phyloP scores from a whole-genome alignment of 177 flowering plant species.

The Vitis hybrid region DNA sequence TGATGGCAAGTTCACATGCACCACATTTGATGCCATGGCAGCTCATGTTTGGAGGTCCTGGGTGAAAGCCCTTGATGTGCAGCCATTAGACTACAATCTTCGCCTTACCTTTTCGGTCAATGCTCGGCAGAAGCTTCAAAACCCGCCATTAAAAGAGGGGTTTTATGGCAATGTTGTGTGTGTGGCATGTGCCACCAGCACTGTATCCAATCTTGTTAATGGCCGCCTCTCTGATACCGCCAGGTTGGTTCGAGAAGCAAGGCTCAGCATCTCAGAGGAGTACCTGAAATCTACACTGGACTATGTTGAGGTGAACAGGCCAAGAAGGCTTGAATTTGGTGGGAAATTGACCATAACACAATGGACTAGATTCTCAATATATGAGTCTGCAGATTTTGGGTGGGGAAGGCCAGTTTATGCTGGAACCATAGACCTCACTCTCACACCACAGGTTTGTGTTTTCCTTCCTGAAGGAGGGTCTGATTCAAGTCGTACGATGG shows the following conservation, averaged over 20 bases:
- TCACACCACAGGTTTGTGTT: conserved; percentile 88
- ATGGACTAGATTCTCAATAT: conserved; percentile 83
- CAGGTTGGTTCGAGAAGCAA: conserved; percentile 51
- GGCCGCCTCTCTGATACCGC: conserved; percentile 38
- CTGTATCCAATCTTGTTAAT: conserved; percentile 42
- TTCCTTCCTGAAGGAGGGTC: conserved; percentile 60
- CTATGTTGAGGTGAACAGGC: conserved; percentile 63
- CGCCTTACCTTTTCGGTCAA: conserved; percentile 77
- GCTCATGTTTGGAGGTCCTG: conserved; percentile 90
- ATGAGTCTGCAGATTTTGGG: conserved; percentile 82
- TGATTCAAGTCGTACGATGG: conserved; percentile 33
- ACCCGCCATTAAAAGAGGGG: conserved; percentile 57
- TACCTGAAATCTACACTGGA: conserved; percentile 72
- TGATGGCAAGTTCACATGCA: conserved; percentile 24
- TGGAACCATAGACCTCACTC: conserved; percentile 79
- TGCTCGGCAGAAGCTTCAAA: conserved; percentile 49
- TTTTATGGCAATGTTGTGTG: conserved; percentile 79
- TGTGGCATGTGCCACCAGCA: conserved; percentile 66
- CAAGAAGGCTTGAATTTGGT: conserved; percentile 68
- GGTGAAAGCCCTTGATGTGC: conserved; percentile 72
- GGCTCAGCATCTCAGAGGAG: conserved; percentile 57
- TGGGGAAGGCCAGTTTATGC: conserved; percentile 83
- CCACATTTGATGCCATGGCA: conserved; percentile 76
- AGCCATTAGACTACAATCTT: conserved; percentile 53
- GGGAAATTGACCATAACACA: conserved; percentile 85